A percentile compares a stretch with the other conserved stretches of the same genome.
Evolutionary conservation across 2,329 filamentous ascomycete species (phyloP).

Genomic region (Fusarium sp.): DNA sequence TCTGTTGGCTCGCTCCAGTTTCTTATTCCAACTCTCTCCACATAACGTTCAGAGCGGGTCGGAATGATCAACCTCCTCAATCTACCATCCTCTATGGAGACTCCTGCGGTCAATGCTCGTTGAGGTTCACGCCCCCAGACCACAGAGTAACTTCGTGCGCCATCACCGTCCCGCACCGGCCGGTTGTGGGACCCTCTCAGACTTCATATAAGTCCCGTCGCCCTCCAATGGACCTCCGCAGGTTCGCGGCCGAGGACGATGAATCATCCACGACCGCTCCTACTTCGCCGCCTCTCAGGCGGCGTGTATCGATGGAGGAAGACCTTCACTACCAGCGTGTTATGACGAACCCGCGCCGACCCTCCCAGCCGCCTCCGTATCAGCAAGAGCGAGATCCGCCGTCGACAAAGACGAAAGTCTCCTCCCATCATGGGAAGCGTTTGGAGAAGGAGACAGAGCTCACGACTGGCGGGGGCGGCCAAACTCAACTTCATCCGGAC

Average conservation of each 20-base stretch:
- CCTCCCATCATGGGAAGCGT: slow-evolving; percentile 33
- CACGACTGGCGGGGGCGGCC: slow-evolving; percentile 40
- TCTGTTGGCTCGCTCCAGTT: slow-evolving; percentile 45
- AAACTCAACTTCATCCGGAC: slow-evolving; percentile 17
- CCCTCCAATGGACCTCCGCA: slow-evolving; percentile 53
- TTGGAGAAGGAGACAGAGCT: slow-evolving; percentile 36
- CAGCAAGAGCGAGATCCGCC: slow-evolving; percentile 48
- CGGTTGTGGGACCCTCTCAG: slow-evolving; percentile 39
- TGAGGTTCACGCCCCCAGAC: slow-evolving; percentile 47
- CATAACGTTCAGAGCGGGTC: slow-evolving; percentile 52
- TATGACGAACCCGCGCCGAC: slow-evolving; percentile 62
- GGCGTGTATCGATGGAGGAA: slow-evolving; percentile 67
- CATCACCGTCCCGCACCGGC: slow-evolving; percentile 40
- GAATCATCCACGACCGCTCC: slow-evolving; percentile 50
- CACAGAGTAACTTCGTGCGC: slow-evolving; percentile 38
- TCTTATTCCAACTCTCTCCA: slow-evolving; percentile 46
- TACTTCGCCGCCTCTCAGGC: slow-evolving; percentile 56
- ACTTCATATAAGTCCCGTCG: slow-evolving; percentile 45
- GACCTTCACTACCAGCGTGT: slow-evolving; percentile 66
- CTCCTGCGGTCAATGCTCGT: slow-evolving; percentile 48
- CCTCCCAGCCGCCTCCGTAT: slow-evolving; percentile 63
- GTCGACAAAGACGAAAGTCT: slow-evolving; percentile 30
- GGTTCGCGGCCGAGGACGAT: slow-evolving; percentile 50
- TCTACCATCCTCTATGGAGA: slow-evolving; percentile 53
- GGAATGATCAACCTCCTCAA: slow-evolving; percentile 53